Conservation (phyloP, 202 grass and related monocot species). For the Panicum virgatum region DNA sequence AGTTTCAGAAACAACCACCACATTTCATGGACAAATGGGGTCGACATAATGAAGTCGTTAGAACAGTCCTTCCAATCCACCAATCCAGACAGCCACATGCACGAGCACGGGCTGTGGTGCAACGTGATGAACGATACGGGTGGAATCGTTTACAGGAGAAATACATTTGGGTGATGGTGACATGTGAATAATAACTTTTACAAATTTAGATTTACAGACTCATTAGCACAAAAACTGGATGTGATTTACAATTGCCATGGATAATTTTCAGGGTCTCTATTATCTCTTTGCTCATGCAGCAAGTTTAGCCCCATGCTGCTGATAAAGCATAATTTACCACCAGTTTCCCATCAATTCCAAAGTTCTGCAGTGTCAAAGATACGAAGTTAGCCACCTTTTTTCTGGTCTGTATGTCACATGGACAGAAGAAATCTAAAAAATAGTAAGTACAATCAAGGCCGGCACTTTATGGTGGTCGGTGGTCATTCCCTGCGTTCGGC, state of each 20-base stretch:
- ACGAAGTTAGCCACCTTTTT: slow-evolving; percentile 7
- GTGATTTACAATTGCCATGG: not conserved
- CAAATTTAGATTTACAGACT: not conserved
- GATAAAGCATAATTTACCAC: slow-evolving; percentile 82
- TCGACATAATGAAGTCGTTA: not conserved
- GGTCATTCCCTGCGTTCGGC: too few relatives aligned
- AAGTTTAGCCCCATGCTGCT: slow-evolving; percentile 56
- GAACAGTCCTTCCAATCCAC: not conserved
- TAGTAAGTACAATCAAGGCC: not conserved
- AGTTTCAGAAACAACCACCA: not conserved
- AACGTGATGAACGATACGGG: not conserved
- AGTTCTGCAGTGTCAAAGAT: slow-evolving; percentile 55
- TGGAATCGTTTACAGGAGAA: not conserved
- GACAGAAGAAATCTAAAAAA: too few relatives aligned
- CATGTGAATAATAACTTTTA: not conserved
- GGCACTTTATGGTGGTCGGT: not conserved
- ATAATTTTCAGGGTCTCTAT: not conserved
- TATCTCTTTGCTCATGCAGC: not conserved
- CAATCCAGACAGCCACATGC: not conserved
- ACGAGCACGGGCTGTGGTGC: not conserved
- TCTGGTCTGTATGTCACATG: not conserved
- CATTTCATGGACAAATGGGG: not conserved
- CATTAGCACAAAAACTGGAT: slow-evolving; percentile 5
- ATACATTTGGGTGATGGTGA: not conserved
- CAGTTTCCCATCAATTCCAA: slow-evolving; percentile 79